Percentiles rank a stretch among this genome's conserved stretches.
Conservation (phyloP, 2,329 filamentous ascomycete genomes). For the Fusarium ambrosium region DNA sequence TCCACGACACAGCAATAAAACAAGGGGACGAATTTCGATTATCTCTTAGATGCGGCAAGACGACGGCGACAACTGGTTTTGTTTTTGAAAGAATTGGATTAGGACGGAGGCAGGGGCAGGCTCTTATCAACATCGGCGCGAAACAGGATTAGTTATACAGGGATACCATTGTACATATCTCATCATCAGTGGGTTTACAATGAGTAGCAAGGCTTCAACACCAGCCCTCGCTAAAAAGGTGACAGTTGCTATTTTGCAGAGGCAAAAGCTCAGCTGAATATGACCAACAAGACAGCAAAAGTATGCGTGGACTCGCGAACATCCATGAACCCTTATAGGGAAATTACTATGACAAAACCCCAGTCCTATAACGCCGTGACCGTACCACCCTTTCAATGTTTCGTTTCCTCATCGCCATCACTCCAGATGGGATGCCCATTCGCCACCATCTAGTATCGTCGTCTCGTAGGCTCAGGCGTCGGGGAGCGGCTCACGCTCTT, state of each 20-base stretch:
- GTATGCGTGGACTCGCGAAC: conserved; percentile 36
- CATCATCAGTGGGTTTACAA: conserved; percentile 44
- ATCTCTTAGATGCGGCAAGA: conserved; percentile 32
- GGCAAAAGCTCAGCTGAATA: conserved; percentile 21
- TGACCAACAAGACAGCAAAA: conserved; percentile 28
- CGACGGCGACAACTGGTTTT: conserved; percentile 29
- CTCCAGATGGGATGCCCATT: conserved; percentile 6
- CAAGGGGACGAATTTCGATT: conserved; percentile 25
- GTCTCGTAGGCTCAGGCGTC: conserved; percentile 85
- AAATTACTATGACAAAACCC: conserved; percentile 37
- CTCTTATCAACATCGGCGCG: conserved; percentile 47
- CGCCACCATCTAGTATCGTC: conserved; percentile 69
- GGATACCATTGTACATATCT: conserved; percentile 43
- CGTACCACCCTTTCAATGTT: conserved; percentile 30
- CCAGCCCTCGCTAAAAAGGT: conserved; percentile 29
- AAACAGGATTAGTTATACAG: conserved; percentile 44
- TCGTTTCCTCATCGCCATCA: conserved; percentile 14
- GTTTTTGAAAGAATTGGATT: conserved; percentile 37
- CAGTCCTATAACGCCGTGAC: conserved; percentile 47
- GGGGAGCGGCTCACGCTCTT: conserved; percentile 86
- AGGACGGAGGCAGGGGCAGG: conserved; percentile 33
- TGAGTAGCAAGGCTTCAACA: conserved; percentile 47
- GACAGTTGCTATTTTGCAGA: conserved; percentile 27
- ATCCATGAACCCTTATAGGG: conserved; percentile 35
- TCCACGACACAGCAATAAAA: conserved; percentile 43